Base-by-base conservation (phyloP, 2,329 filamentous ascomycete genomes). In the Ophiosphaerella herpotricha region DNA sequence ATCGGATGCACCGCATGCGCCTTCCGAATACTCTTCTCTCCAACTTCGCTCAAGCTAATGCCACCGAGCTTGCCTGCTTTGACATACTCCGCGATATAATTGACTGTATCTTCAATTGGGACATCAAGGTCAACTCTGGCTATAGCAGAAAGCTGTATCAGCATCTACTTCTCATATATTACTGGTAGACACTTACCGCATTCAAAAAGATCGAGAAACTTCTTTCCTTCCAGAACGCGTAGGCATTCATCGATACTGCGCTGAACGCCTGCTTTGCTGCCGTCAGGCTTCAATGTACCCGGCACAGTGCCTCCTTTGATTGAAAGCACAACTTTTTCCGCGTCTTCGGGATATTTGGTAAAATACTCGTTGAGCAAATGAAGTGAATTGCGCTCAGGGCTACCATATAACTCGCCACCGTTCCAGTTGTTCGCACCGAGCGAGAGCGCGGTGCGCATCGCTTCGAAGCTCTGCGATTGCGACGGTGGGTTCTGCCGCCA, bases 1-100 rank as follows among this genome's bases (percentile, higher is more conserved):
- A 86, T 80, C 14, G 81, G 82, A 55, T 80, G 78, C 36, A 84
- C 76, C 44, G 78, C 78, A 39, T 78, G 74, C 23, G 78, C 80
- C 48, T 76, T 75, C 39, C 77, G 67, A 48, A 81, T 79, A 1
- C 74, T 75, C 23, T 75, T 61, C 16, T 75, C 76, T n/a, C 66
- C 68, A 44, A 77, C 77, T 55, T 80, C 78, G 12, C 71, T 75
- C 58, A 80, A 54, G 31, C 70, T 69, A 50, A 80, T 75, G 2
- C 78, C 78, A 9, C 78, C 77, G 7, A 80, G 47, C 64, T 79
- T 74, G 41, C 73, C 73, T 35, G 61, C 68, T 49, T 74, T 71
- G 46, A 75, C 69, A 37, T 72, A 69, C 38, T 73, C 69, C 7
- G 61, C 68, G 29, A 78, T 75, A 32, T 74, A 68, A 9, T 66